Conservation (phyloP, 202 grass and related monocot species). For the Panicum hallii region DNA sequence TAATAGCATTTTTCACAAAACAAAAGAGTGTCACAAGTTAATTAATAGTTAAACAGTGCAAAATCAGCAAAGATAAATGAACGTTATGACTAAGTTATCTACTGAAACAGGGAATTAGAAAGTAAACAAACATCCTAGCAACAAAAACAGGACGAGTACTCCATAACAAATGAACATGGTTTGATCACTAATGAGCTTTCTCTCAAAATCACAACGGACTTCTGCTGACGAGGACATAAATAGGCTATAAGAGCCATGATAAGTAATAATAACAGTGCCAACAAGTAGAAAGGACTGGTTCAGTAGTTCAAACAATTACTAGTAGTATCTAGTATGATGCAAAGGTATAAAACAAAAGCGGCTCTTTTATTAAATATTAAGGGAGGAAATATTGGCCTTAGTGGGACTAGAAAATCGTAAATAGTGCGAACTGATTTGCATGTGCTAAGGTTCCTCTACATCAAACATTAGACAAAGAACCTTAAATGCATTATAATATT, state of each 20-base stretch:
- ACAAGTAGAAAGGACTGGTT: neutral
- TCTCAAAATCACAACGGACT: conserved; percentile 7
- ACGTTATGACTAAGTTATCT: conserved; percentile 2
- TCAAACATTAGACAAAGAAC: conserved; percentile 31
- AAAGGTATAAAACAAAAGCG: neutral
- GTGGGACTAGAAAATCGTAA: conserved; percentile 5
- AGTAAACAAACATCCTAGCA: conserved; percentile 7
- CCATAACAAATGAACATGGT: conserved; percentile 1
- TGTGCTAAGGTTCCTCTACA: neutral
- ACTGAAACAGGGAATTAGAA: neutral
- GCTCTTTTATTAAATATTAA: neutral
- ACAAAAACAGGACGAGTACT: conserved; percentile 1
- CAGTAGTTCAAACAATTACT: conserved; percentile 1
- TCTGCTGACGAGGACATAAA: neutral
- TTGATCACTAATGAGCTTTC: conserved; percentile 16
- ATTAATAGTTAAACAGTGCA: neutral
- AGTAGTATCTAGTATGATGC: neutral
- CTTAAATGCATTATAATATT: conserved; percentile 8
- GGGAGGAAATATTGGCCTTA: conserved; percentile 5
- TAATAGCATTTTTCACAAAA: neutral
- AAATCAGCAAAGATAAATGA: conserved; percentile 27
- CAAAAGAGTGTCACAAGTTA: neutral
- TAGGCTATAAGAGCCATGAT: neutral
- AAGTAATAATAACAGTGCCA: conserved; percentile 6
- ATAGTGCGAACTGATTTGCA: neutral